Base-by-base conservation (phyloP, 805 yeast genomes). In the Candida silvatica region DNA sequence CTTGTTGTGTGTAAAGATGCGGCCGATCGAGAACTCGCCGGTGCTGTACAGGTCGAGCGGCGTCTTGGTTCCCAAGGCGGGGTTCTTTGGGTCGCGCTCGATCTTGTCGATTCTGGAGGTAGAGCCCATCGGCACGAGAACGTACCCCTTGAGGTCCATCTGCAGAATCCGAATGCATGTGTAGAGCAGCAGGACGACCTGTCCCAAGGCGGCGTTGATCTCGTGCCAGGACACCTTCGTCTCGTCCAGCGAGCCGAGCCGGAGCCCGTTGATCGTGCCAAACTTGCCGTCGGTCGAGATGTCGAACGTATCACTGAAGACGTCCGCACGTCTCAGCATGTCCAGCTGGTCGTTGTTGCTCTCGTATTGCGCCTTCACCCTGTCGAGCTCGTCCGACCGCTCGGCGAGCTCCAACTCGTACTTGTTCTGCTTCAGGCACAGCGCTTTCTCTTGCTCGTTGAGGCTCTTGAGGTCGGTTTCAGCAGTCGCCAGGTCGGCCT, bases 131-230 rank as follows among this genome's bases (percentile, higher is more conserved):
- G 97, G 95, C 17, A 76, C 69, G 14, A 88, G 56, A 40, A 70
- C 71, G 54, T 82, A 88, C 3, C 74, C 73, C 0, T 62, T 59
- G 6, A 84, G 51, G 22, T 66, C 65, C 18, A 85, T 54, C 6
- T 71, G 64, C 20, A 86, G 62, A 29, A 78, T 64, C 9, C 72
- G 61, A 1, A 72, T 57, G 3, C 87, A 66, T 2, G 90, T 83
- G 1, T 79, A 67, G 20, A 88, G 52, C 15, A 90, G 56, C 9
- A 86, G 58, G 2, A 84, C 71, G 2, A 88, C 61, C 45, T 88
- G 95, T 0, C 97, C 97, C 47, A 88, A 59, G 0, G 94, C 96
- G 2, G 94, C 92, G 51, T 87, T 88, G 29, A 86, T 79, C 47
- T 88, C 97, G 36, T 84, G 74, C 94, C 95, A 86, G 2, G 94